Percentiles rank a stretch among this genome's conserved stretches.
Evolutionary conservation across 805 yeast genomes (phyloP).

Genomic region (Metschnikowia amazonensis): DNA sequence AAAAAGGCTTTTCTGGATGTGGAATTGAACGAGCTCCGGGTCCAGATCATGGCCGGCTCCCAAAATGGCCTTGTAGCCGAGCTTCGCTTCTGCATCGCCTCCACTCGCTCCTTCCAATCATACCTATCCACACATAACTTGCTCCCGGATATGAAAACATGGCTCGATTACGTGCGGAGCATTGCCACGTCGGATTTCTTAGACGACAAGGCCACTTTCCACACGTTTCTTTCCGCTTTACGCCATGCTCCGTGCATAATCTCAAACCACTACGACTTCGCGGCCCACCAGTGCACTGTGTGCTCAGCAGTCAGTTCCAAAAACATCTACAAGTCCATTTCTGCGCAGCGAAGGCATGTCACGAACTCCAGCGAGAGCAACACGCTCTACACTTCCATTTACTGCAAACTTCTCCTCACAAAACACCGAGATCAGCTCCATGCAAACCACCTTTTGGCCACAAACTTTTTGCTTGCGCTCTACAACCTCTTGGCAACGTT

Average conservation of each 20-base stretch:
- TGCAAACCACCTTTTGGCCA: constrained; percentile 24
- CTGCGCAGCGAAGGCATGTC: constrained; percentile 21
- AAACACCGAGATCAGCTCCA: constrained; percentile 9
- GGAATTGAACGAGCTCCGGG: constrained; percentile 13
- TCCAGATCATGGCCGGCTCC: background rate
- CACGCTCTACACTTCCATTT: constrained; percentile 23
- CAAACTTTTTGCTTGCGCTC: constrained; percentile 46
- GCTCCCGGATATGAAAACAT: constrained; percentile 9
- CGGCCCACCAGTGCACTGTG: constrained; percentile 28
- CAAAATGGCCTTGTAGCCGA: constrained; percentile 2
- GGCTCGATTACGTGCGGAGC: constrained; percentile 22
- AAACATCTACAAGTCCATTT: constrained; percentile 24
- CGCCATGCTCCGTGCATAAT: constrained; percentile 44
- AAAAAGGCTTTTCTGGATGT: constrained; percentile 12
- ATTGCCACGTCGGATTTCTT: constrained; percentile 10
- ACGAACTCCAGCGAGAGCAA: constrained; percentile 22
- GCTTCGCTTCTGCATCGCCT: constrained; percentile 10
- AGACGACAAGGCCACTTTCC: constrained; percentile 15
- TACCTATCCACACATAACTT: constrained; percentile 2
- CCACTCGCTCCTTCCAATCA: background rate
- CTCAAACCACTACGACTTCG: constrained; percentile 32
- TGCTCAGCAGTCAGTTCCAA: constrained; percentile 34
- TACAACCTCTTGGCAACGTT: constrained; percentile 51
- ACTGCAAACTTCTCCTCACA: constrained; percentile 19
- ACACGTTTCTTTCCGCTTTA: constrained; percentile 36